Evolutionary conservation across 768 basidiomycete genomes (phyloP).

Genomic region (Auriculariales sp.): DNA sequence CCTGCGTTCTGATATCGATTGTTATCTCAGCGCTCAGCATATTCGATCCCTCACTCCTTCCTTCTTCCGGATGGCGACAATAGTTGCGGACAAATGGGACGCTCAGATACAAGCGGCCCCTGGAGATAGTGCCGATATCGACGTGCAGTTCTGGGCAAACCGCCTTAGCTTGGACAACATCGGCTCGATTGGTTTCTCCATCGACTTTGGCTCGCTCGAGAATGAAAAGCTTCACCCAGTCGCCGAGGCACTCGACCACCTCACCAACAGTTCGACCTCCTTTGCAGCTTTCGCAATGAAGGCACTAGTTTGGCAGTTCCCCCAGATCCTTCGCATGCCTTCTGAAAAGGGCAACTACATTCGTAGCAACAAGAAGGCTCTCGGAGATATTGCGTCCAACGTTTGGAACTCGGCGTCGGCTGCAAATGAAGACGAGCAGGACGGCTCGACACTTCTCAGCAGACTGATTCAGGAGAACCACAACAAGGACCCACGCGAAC

Average conservation of each 20-base stretch:
- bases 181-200: slow-evolving; percentile 2
- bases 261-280: slow-evolving; percentile 8
- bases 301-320: slow-evolving; percentile 6
- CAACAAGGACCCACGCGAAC: not conserved
- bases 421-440: slow-evolving; percentile 1
- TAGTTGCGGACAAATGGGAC: slow-evolving; percentile 7
- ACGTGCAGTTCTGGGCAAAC: slow-evolving; percentile 8
- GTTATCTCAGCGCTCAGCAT: slow-evolving; percentile 2
- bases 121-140: slow-evolving; percentile 5
- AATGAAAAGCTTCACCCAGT: not conserved
- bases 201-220: slow-evolving; percentile 3
- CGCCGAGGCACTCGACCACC: slow-evolving; percentile 5
- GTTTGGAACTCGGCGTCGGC: slow-evolving; percentile 4
- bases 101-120: slow-evolving; percentile 6
- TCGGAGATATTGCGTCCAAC: slow-evolving; percentile 5
- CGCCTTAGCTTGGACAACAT: slow-evolving; percentile 8
- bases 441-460: not conserved
- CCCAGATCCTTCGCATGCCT: slow-evolving; percentile 6
- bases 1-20: not conserved
- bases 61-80: slow-evolving; percentile 7
- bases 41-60: slow-evolving; percentile 7
- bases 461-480: not conserved
- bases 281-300: slow-evolving; percentile 1
- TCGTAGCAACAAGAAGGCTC: slow-evolving; percentile 3
- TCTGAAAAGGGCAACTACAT: slow-evolving; percentile 6